Evolutionary conservation across 768 basidiomycete species (phyloP).

Genomic region (Exsudoporus frostii): DNA sequence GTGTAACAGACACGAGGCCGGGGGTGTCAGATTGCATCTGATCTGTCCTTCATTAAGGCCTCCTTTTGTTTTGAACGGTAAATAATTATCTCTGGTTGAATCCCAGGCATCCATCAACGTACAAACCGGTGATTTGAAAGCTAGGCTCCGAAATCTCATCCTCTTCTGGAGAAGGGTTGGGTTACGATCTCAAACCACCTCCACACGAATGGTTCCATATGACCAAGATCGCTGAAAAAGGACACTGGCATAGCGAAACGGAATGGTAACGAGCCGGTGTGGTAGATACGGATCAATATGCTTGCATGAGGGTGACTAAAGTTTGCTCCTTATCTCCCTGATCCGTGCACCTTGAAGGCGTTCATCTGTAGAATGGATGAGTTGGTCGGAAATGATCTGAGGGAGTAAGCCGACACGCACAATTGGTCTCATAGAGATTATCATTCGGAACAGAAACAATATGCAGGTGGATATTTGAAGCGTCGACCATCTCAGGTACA

Average conservation of each 20-base stretch:
- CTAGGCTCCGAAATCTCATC: not conserved
- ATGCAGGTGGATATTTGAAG: constrained; percentile 63
- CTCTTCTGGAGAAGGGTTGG: not conserved
- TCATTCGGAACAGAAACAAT: constrained; percentile 67
- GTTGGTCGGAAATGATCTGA: not conserved
- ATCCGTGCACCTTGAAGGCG: constrained; percentile 42
- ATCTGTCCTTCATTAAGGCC: constrained; percentile 8
- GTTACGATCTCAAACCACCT: not conserved
- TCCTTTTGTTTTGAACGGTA: constrained; percentile 16
- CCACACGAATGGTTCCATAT: not conserved
- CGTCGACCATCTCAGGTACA: constrained; percentile 88
- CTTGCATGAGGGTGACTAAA: constrained; percentile 23
- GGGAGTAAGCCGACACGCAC: constrained; percentile 46
- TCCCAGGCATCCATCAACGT: constrained; percentile 1
- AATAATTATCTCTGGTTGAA: not conserved
- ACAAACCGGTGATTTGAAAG: not conserved
- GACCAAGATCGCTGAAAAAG: not conserved
- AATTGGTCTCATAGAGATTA: constrained; percentile 74
- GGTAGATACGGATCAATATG: not conserved
- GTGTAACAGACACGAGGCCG: constrained; percentile 10
- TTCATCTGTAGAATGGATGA: constrained; percentile 36
- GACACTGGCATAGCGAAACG: not conserved
- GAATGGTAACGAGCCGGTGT: not conserved
- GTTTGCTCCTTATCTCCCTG: constrained; percentile 37
- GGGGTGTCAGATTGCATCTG: not conserved